Base-by-base conservation (phyloP, 306 rosid species). In the Biancaea sappan region DNA sequence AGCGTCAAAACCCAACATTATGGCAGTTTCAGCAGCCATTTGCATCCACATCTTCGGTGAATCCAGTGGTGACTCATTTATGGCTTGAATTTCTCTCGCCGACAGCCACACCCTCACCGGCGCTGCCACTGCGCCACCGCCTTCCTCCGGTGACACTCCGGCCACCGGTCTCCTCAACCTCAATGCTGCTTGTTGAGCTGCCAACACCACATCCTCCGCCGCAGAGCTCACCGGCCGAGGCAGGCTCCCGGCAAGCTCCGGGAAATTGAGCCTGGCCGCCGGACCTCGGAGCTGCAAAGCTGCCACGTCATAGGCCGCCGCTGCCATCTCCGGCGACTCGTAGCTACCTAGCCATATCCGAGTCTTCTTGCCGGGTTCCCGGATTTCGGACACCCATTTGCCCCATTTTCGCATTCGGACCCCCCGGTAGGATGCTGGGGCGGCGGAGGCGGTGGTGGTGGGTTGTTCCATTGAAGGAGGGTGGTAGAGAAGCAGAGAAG, bases 11-110 rank as follows among this genome's bases (percentile, higher is more conserved):
- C 81, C 84, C 8, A 52, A 66, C 82, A 66, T 37, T 5, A 76
- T 47, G 13, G 85, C 76, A 19, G 48, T 48, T 28, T 77, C 96
- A 15, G 82, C 71, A 19, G 48, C 68, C 88, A 89, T 83, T 66
- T 91, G 97, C 96, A 88, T 91, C 97, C 96, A 89, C 94, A 84
- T 91, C 41, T 75, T 89, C 0, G 98, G 98, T 6, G 98, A 94
- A 43, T 94, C 94, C 85, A 94, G 69, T 8, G 98, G 98, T 4
- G 86, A 90, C 75, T 94, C 98, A 59, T 91, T 94, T 2, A 94
- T 94, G 5, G 98, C 97, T 64, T 91, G 93, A 75, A 94, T 94
- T 67, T 94, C 90, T 32, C 86, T 79, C 3, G 90, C 79, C 2
- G 98, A 91, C 64, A 94, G 80, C 28, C 96, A 84, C 71, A 94